These are phyloP conservation scores for Macrophomina tecta DNA, from an alignment of 2,329 filamentous ascomycete species.

Conservation along the genomic window DNA sequence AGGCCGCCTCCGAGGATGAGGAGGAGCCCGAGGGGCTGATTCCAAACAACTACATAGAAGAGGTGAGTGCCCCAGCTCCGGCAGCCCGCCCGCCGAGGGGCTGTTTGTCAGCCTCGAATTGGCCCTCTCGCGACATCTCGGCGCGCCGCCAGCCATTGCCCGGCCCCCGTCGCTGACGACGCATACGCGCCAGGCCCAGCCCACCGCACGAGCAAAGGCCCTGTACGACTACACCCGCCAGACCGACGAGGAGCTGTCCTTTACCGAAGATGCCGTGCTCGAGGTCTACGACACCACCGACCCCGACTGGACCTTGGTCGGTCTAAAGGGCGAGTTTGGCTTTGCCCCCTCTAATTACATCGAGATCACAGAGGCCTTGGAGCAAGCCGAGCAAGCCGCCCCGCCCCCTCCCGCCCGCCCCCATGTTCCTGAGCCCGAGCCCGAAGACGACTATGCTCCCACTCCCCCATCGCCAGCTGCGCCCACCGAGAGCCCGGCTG, in stretches of 20 bases:
- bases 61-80: constrained; percentile 64
- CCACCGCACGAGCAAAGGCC: constrained; percentile 77
- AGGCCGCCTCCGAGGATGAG: constrained; percentile 76
- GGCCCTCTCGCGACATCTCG: background rate
- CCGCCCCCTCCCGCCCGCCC: constrained; percentile 49
- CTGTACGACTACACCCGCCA: constrained; percentile 98
- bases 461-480: constrained; percentile 50
- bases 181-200: constrained; percentile 61
- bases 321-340: constrained; percentile 82
- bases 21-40: constrained; percentile 90
- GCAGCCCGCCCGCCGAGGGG: constrained; percentile 6
- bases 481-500: constrained; percentile 60
- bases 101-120: background rate
- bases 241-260: constrained; percentile 97
- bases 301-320: constrained; percentile 95
- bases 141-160: constrained; percentile 16
- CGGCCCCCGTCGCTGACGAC: constrained; percentile 4
- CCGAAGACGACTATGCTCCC: constrained; percentile 51
- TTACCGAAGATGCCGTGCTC: constrained; percentile 83
- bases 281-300: constrained; percentile 89
- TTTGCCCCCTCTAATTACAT: constrained; percentile 98
- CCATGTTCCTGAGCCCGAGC: constrained; percentile 50
- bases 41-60: constrained; percentile 93
- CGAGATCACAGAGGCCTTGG: constrained; percentile 65
- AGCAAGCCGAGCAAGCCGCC: constrained; percentile 50